Base-by-base conservation (phyloP, 2,329 filamentous ascomycete species). In the Aphanoascus verrucosus region DNA sequence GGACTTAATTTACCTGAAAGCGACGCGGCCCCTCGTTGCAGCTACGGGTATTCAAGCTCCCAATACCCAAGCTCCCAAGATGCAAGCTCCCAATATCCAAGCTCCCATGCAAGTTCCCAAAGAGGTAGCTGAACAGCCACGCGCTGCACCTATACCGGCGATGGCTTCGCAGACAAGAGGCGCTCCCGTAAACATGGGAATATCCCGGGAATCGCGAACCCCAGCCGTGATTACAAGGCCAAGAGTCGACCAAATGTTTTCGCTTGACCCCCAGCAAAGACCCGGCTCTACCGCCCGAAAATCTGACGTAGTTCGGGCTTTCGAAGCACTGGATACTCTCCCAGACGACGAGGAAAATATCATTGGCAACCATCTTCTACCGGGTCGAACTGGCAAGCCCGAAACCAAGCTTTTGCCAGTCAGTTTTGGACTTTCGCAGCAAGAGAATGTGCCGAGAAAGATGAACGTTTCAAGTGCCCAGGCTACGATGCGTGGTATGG, bases 311-410 rank as follows among this genome's bases (percentile, higher is more conserved):
- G 23, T n/a, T 38, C 46, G 31, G 28, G 34, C 45, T 23, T 49
- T 32, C 20, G 19, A 31, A 4, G 12, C 2, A 19, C 20, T 43
- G 28, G 23, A 28, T 7, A 28, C 42, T 19, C 14, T 38, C 14
- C 8, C 42, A 6, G n/a, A 47, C 19, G 35, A 47, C 31, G 43
- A 31, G 1, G 34, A 19, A 20, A 49, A 54, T 43, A 56, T 60
- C 38, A 56, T 63, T 44, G 62, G 62, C 6, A 55, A 62, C 38
- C 61, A 64, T 56, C 43, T 61, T n/a, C 55, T 63, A 3, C 62
- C 62, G 35, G 61, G 62, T 32, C 54, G 55, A 11, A 28, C 28
- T 8, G 17, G 20, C n/a, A 34, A 50, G 32, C 11, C 8, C 1
- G 35, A 53, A 3, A 15, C 41, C 40, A 28, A 15, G 19, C 12